Base-by-base conservation (phyloP, 495 filamentous ascomycete species). In the Trichoderma asperelloides region DNA sequence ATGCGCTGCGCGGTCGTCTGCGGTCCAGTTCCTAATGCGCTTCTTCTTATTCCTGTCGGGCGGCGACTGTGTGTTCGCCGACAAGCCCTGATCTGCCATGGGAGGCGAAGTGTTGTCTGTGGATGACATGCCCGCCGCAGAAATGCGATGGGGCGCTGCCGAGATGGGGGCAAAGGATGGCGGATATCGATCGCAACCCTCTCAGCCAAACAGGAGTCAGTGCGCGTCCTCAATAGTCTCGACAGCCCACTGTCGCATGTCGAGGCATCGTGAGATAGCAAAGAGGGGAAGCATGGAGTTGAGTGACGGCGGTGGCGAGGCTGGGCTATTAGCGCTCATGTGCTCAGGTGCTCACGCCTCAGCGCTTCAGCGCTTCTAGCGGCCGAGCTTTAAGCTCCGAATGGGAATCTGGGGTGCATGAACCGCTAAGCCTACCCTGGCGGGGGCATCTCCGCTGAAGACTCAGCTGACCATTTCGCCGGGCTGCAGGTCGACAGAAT, bases 231-330 rank as follows among this genome's bases (percentile, higher is more conserved):
- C 55, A 30, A 3, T 13, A 21, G 55, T 25, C 11, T 27, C 55
- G 16, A 60, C 1, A 27, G 5, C 43, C n/a, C 11, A 16, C n/a
- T 4, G 55, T 5, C 55, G 28, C 8, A 21, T 1, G 23, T 23
- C 47, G 18, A 51, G n/a, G 55, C 27, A 60, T 60, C 55, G 27
- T 60, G 55, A 60, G 55, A 23, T 51, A 25, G n/a, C 55, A 60
- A 60, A 60, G 55, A 60, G 55, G 55, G 55, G 55, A 60, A 60
- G 25, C 55, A 33, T 60, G 55, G 55, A 60, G 55, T 60, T 60
- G 55, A 60, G 51, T 27, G 13, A 25, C 12, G 25, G 28, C 8
- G 55, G 12, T 27, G 55, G 27, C 23, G 49, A 57, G 18, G 55
- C 55, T 60, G 9, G 55, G 43, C 16, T 60, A 15, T 27, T 30